phyloP scores from a whole-genome alignment of 2,329 filamentous ascomycete genomes.

The Hymenoscyphus scutula region DNA sequence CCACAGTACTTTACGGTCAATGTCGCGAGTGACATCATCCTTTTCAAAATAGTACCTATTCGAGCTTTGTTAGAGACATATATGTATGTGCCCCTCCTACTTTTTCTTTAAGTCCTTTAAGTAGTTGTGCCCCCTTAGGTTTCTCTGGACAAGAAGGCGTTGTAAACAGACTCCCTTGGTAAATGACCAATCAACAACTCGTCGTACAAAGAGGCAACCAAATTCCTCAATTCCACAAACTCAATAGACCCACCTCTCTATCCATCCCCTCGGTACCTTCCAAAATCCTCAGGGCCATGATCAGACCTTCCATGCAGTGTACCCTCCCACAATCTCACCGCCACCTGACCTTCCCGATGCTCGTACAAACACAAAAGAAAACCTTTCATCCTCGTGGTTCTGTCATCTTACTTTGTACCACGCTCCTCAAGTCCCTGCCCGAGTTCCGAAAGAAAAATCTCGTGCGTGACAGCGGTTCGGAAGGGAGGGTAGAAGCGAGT shows the following conservation, averaged over 20 bases:
- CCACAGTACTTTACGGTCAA: too few relatives aligned
- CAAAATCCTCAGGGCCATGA: background rate
- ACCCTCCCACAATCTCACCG: background rate
- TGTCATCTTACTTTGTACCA: background rate
- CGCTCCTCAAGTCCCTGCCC: background rate
- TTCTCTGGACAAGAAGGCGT: too few relatives aligned
- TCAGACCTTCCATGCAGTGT: background rate
- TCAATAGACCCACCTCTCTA: background rate
- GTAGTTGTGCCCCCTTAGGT: too few relatives aligned
- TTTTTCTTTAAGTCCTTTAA: too few relatives aligned
- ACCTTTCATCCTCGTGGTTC: background rate
- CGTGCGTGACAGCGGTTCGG: conserved; percentile 1
- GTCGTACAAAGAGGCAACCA: background rate
- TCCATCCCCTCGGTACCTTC: background rate
- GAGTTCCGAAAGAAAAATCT: background rate
- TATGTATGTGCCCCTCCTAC: too few relatives aligned
- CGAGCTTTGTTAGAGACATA: too few relatives aligned
- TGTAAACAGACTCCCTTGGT: too few relatives aligned
- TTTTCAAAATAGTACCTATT: too few relatives aligned
- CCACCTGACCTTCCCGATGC: background rate
- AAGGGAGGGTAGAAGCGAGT: background rate
- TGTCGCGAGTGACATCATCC: too few relatives aligned
- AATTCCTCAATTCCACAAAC: background rate
- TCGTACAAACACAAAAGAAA: background rate
- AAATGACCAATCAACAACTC: too few relatives aligned